These are phyloP conservation scores for Ophiobolus disseminans DNA, from an alignment of 2,329 filamentous ascomycete species.

Conservation along the genomic window DNA sequence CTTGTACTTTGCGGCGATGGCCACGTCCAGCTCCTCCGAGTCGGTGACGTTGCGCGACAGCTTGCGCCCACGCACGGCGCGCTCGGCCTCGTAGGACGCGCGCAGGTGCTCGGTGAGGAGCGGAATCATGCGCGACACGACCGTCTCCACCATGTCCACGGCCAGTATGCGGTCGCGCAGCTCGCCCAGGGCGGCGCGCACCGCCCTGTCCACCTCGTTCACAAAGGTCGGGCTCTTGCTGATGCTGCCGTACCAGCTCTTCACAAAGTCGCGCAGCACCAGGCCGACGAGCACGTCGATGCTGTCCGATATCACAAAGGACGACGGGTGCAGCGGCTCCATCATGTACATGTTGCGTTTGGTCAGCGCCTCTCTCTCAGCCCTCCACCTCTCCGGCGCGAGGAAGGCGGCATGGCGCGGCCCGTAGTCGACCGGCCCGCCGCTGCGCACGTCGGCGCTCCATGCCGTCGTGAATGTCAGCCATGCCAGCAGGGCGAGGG, in stretches of 20 bases:
- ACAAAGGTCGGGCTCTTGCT: constrained; percentile 80
- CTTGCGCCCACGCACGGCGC: constrained; percentile 83
- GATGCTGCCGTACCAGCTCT: constrained; percentile 87
- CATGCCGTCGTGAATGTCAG: constrained; percentile 67
- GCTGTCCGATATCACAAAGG: constrained; percentile 77
- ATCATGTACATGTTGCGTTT: constrained; percentile 70
- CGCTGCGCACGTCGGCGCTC: constrained; percentile 50
- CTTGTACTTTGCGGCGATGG: constrained; percentile 92
- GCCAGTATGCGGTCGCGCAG: constrained; percentile 75
- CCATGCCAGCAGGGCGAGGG: constrained; percentile 63
- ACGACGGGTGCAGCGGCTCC: constrained; percentile 75
- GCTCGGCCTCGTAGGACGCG: constrained; percentile 90
- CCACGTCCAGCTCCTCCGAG: constrained; percentile 92
- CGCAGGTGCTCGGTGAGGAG: constrained; percentile 87
- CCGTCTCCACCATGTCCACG: constrained; percentile 82
- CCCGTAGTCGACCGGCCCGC: constrained; percentile 51
- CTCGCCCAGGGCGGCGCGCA: constrained; percentile 74
- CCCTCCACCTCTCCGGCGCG: constrained; percentile 68
- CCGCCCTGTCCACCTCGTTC: constrained; percentile 82
- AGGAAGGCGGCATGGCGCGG: constrained; percentile 64
- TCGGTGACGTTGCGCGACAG: constrained; percentile 90
- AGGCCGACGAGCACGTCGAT: constrained; percentile 80
- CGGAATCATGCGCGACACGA: constrained; percentile 83
- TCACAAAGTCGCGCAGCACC: constrained; percentile 82
- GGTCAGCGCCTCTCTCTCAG: constrained; percentile 72